phyloP scores from a whole-genome alignment of 768 basidiomycete species.

The Lentinus brumalis region DNA sequence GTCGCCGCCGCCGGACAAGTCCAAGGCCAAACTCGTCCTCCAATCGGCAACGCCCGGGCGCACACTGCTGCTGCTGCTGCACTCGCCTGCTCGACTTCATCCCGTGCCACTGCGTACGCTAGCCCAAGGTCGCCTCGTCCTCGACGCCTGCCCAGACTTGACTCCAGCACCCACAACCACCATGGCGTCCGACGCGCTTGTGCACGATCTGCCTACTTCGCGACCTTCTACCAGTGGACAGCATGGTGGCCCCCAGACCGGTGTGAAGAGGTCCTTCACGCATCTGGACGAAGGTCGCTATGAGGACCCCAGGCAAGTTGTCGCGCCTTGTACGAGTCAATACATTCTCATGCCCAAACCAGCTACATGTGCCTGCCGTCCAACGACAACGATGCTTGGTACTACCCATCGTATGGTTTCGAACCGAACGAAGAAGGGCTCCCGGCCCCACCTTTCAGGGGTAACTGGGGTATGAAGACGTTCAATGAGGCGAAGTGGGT shows the following conservation, averaged over 20 bases:
- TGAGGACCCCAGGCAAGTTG: constrained; percentile 27
- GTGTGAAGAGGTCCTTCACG: constrained; percentile 16
- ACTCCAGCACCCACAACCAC: not conserved
- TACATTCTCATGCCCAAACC: not conserved
- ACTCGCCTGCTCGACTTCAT: not conserved
- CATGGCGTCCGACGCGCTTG: constrained; percentile 14
- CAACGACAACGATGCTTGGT: constrained; percentile 79
- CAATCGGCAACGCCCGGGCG: constrained; percentile 1
- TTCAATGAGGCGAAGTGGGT: constrained; percentile 79
- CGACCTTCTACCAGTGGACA: constrained; percentile 26
- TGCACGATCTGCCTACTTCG: constrained; percentile 20
- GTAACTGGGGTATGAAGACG: constrained; percentile 87
- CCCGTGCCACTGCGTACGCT: not conserved
- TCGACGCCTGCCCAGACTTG: not conserved
- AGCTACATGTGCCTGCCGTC: constrained; percentile 35
- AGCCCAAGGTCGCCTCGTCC: not conserved
- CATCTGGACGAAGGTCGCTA: constrained; percentile 27
- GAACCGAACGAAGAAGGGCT: constrained; percentile 59
- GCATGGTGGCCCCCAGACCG: constrained; percentile 14
- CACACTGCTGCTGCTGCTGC: not conserved
- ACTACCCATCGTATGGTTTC: constrained; percentile 79
- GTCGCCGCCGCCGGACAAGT: not conserved
- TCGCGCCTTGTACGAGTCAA: not conserved
- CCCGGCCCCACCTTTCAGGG: constrained; percentile 46
- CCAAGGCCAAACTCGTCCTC: not conserved